A percentile compares a stretch with the other conserved stretches of the same genome.
phyloP scores from a whole-genome alignment of 495 filamentous ascomycete species.

The Neurospora discreta region DNA sequence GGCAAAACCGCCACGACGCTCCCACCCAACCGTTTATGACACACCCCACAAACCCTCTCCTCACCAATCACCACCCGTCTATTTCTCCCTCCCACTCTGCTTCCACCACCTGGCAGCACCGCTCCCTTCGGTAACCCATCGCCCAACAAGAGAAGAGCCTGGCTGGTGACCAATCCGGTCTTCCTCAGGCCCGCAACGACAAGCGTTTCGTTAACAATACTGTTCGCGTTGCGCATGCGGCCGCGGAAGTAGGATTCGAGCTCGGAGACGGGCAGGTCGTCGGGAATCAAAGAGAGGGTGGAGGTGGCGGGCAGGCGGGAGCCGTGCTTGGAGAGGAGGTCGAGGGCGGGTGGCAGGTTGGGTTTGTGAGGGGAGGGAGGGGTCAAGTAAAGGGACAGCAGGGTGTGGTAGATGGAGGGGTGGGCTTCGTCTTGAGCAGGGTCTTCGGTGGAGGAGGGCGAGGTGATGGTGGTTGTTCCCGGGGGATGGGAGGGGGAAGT shows the following conservation, averaged over 20 bases:
- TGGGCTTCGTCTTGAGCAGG: constrained; percentile 37
- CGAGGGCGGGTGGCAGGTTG: constrained; percentile 68
- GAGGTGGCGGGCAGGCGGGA: constrained; percentile 79
- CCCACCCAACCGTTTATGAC: constrained; percentile 82
- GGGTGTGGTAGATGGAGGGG: constrained; percentile 77
- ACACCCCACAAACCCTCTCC: constrained; percentile 81
- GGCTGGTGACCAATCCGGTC: constrained; percentile 58
- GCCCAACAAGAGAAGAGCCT: constrained; percentile 59
- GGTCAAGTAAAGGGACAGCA: constrained; percentile 80
- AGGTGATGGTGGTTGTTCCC: neutral
- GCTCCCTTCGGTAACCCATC: constrained; percentile 37
- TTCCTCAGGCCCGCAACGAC: constrained; percentile 65
- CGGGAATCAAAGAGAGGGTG: constrained; percentile 77
- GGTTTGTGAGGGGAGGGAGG: constrained; percentile 65
- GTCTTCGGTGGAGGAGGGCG: constrained; percentile 32
- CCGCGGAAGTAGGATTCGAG: constrained; percentile 89
- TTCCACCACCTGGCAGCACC: constrained; percentile 32
- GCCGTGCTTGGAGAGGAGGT: constrained; percentile 82
- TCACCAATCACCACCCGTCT: constrained; percentile 70
- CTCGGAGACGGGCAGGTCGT: constrained; percentile 60
- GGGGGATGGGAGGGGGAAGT: constrained; percentile 16
- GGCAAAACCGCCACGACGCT: constrained; percentile 61
- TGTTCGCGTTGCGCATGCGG: constrained; percentile 78
- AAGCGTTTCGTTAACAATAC: constrained; percentile 61
- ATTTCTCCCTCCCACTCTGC: constrained; percentile 50